Evolutionary conservation across 257 asterid genomes (phyloP).

Genomic region (Lycium ferocissimum): DNA sequence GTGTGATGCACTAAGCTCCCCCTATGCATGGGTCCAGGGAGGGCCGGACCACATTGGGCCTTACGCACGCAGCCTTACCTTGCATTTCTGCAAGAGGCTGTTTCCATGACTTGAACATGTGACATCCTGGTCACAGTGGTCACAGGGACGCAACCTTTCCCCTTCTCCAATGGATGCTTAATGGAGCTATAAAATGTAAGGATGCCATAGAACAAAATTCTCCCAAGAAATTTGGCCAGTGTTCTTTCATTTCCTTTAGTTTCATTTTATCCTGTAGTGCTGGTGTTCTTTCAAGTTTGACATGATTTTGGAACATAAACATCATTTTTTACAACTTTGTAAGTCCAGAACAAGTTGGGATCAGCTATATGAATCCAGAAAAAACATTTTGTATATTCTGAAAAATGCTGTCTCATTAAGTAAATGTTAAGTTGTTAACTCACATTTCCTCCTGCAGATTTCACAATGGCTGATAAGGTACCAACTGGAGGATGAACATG

Average conservation of each 20-base stretch:
- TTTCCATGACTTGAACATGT: neutral
- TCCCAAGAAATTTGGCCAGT: too few species aligned
- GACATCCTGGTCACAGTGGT: neutral
- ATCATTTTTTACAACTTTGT: too few species aligned
- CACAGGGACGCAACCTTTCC: neutral
- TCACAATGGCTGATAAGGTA: slow-evolving; percentile 64
- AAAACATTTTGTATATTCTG: neutral
- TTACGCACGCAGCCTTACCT: neutral
- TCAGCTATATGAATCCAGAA: neutral
- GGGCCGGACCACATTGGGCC: neutral
- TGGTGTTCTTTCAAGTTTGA: neutral
- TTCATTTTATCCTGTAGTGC: too few species aligned
- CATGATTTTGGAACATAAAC: neutral
- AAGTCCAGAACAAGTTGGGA: too few species aligned
- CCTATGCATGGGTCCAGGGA: neutral
- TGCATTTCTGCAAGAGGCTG: neutral
- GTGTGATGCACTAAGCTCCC: neutral
- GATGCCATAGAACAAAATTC: too few species aligned
- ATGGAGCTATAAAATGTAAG: neutral
- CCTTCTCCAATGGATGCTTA: neutral
- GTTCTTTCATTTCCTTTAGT: too few species aligned
- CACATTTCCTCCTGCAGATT: slow-evolving; percentile 90
- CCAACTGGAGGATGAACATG: slow-evolving; percentile 71
- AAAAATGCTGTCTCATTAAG: neutral
- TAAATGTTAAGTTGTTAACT: slow-evolving; percentile 40